Percentiles rank a stretch among this genome's conserved stretches.
Conservation (phyloP, 441 rosid genomes). For the Gossypium lobatum region DNA sequence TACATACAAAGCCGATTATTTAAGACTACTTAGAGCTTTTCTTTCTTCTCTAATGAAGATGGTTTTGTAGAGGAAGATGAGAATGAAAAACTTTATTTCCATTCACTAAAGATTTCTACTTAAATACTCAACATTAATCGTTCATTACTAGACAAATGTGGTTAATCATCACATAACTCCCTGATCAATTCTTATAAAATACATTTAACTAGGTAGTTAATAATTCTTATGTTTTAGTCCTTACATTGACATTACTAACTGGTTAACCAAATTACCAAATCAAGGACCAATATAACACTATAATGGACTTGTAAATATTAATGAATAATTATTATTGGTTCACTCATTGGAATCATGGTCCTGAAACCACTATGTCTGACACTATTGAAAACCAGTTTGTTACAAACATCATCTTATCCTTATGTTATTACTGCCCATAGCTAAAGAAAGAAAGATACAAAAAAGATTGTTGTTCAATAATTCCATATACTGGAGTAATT, state of each 20-base stretch:
- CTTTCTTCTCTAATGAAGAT: not conserved
- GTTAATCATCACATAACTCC: not conserved
- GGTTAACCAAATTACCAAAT: not conserved
- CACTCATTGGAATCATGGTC: not conserved
- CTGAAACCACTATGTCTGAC: not conserved
- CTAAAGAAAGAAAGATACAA: not conserved
- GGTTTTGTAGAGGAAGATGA: not conserved
- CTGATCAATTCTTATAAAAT: not conserved
- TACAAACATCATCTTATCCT: not conserved
- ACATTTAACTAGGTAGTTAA: not conserved
- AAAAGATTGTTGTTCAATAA: not conserved
- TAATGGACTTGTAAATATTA: no score
- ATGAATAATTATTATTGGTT: not conserved
- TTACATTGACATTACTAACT: not conserved
- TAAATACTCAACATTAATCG: not conserved
- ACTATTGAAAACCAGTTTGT: not conserved
- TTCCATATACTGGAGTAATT: not conserved
- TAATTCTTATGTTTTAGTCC: not conserved
- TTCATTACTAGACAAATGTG: not conserved
- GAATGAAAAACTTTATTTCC: not conserved
- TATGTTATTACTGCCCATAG: not conserved
- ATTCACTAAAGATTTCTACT: not conserved
- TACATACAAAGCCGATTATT: not conserved
- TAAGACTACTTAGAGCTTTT: not conserved
- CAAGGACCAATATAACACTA: not conserved